Percentiles rank a stretch among this genome's conserved stretches.
Conservation (phyloP, 192 early-diverging fungal species). For the Allomyces macrogynus region DNA sequence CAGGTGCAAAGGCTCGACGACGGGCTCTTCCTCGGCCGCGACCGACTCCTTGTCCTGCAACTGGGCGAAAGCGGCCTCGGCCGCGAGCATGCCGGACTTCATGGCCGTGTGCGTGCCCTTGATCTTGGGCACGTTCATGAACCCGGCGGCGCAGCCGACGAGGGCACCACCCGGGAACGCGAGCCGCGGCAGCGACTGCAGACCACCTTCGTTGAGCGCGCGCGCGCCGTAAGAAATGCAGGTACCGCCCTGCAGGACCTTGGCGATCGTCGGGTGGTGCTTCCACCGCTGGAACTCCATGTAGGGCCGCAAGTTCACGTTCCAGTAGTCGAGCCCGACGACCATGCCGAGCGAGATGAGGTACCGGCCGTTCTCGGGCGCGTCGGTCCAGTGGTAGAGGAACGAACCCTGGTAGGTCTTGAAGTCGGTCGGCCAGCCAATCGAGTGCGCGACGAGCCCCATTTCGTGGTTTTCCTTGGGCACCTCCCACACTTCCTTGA, state of each 20-base stretch:
- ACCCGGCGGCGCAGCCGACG: conserved; percentile 88
- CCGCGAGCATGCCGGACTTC: conserved; percentile 93
- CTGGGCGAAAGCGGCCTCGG: conserved; percentile 66
- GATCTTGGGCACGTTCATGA: conserved; percentile 94
- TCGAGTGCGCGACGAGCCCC: conserved; percentile 63
- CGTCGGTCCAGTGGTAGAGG: conserved; percentile 50
- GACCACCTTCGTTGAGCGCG: conserved; percentile 90
- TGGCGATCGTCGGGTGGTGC: conserved; percentile 66
- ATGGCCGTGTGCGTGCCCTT: conserved; percentile 99
- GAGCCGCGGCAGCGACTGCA: conserved; percentile 87
- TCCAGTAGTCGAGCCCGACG: conserved; percentile 80
- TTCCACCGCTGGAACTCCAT: conserved; percentile 95
- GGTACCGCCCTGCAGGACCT: conserved; percentile 73
- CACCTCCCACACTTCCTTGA: conserved; percentile 98
- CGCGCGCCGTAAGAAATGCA: conserved; percentile 83
- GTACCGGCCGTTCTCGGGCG: conserved; percentile 48
- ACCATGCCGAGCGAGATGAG: conserved; percentile 72
- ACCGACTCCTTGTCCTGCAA: conserved; percentile 3
- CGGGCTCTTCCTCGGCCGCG: conserved; percentile 19
- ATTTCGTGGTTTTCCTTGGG: conserved; percentile 59
- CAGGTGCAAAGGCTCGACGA: conserved; percentile 42
- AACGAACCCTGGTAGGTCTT: conserved; percentile 86
- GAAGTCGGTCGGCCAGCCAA: conserved; percentile 82
- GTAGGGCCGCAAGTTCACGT: conserved; percentile 89
- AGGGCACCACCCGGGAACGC: conserved; percentile 86